Evolutionary conservation across 495 filamentous ascomycete genomes (phyloP).

Genomic region (Zalerion maritima): DNA sequence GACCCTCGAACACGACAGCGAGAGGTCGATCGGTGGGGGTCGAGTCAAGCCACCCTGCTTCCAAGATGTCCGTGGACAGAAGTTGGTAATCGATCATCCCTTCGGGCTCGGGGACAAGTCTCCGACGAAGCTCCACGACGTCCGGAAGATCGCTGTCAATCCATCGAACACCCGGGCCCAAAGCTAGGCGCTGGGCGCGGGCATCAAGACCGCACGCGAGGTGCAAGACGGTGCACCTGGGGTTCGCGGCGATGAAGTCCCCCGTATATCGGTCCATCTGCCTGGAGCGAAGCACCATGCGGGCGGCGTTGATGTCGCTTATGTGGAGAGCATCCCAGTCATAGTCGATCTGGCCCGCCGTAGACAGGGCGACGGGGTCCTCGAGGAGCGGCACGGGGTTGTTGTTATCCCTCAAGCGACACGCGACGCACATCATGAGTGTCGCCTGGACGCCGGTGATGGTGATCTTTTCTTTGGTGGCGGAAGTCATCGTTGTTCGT

Average conservation of each 20-base stretch:
- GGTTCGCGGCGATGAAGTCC: constrained; percentile 11
- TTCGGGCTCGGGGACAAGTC: constrained; percentile 9
- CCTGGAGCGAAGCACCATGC: constrained; percentile 2
- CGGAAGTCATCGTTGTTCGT: no score
- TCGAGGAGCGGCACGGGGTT: constrained; percentile 9
- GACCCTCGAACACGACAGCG: constrained; percentile 10
- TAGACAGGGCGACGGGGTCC: constrained; percentile 7
- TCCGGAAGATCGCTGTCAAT: constrained; percentile 14
- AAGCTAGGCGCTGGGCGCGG: constrained; percentile 9
- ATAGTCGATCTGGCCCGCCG: constrained; percentile 8
- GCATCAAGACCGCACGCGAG: constrained; percentile 16
- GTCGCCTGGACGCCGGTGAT: constrained; percentile 10
- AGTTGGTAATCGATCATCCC: constrained; percentile 12
- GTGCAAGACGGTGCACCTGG: constrained; percentile 11
- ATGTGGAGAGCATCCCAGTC: constrained; percentile 7
- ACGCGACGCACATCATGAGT: constrained; percentile 7
- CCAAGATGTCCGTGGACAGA: constrained; percentile 9
- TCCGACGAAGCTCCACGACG: constrained; percentile 9
- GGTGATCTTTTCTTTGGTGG: constrained; percentile 7
- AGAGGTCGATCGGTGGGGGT: constrained; percentile 12
- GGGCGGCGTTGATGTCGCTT: constrained; percentile 4
- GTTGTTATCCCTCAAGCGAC: constrained; percentile 6
- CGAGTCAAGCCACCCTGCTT: constrained; percentile 8
- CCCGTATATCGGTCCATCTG: constrained; percentile 10
- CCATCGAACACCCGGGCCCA: no score